Evolutionary conservation across 257 asterid genomes (phyloP), one percentile per base, ranked within the genome.

Genomic region (Knoxia roxburghii): DNA sequence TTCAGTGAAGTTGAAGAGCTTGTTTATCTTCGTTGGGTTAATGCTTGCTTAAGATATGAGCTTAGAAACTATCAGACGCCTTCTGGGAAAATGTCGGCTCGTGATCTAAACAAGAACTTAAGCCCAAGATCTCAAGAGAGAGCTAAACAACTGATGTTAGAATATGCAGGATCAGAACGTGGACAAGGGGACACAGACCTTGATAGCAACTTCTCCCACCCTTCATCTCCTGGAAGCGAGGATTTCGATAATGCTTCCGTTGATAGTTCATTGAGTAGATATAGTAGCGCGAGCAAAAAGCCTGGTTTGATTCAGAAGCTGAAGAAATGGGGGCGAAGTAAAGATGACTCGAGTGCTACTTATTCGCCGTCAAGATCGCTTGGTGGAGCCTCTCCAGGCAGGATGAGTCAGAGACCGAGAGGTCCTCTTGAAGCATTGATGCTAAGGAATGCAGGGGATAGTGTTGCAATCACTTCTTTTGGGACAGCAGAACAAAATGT

Each of bases 1-100:
- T 94, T 94, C 79, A 86, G 95, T 48, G 99, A 94, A 80, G 99
- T 94, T 2, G 97, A 94, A 78, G 99, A 94, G 82, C 87, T 94
- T 10, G 99, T 94, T 7, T 94, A 94, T 67, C 96, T 94, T 68
- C 99, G 99, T 65, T 94, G 99, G 99, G 95, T 94, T 35, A 94
- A 94, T 10, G 95, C 99, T 0, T 90, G 99, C 68, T 81, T 94
- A 69, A 81, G 96, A 75, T 94, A 59, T 17, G 99, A 94, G 82
- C 96, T 94, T n/a, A 86, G 93, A 1, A 87, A 90, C 86, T 75
- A 82, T 69, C 96, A 85, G 80, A 83, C 85, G 2, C 96, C 95
- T 0, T 60, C 88, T 6, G 96, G 99, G 46, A 94, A 83, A 79
- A 30, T 76, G 27, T 86, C 96, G 5, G 98, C 99, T 17, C 95